Percentiles rank a stretch among this genome's conserved stretches.
phyloP scores from a whole-genome alignment of 805 yeast genomes.

The Candida jianshihensis region DNA sequence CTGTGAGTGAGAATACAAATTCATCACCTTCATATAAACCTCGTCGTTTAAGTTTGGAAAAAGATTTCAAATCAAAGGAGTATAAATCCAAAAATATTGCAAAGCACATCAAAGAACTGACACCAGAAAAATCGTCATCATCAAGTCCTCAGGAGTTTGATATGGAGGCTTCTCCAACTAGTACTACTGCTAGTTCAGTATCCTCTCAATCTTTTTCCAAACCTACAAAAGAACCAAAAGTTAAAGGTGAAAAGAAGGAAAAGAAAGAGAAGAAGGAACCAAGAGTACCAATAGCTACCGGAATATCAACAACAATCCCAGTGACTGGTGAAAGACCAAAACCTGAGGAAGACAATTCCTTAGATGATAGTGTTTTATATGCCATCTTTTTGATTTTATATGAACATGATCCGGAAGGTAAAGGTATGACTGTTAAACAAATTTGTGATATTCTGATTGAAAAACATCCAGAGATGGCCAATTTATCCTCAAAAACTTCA shows the following conservation, averaged over 20 bases:
- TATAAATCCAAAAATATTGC: conserved; percentile 6
- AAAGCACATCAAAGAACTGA: conserved; percentile 16
- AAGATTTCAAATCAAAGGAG: conserved; percentile 8
- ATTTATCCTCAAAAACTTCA: conserved; percentile 71
- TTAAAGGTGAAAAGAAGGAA: conserved; percentile 17
- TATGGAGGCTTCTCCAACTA: conserved; percentile 21
- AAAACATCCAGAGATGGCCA: conserved; percentile 80
- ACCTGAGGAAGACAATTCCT: conserved; percentile 57
- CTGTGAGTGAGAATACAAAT: conserved; percentile 27
- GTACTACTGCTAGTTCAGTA: conserved; percentile 13
- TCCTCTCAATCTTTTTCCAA: conserved; percentile 13
- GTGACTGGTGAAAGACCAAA: conserved; percentile 70
- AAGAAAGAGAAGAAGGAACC: conserved; percentile 17
- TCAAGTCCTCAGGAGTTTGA: conserved; percentile 18
- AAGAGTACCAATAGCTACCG: conserved; percentile 41
- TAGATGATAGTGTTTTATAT: conserved; percentile 69
- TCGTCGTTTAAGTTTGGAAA: conserved; percentile 22
- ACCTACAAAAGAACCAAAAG: conserved; percentile 6
- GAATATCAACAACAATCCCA: conserved; percentile 73
- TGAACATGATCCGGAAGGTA: conserved; percentile 60
- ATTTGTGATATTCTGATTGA: conserved; percentile 70
- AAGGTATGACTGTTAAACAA: conserved; percentile 88
- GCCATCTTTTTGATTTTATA: conserved; percentile 69
- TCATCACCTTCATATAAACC: conserved; percentile 24
- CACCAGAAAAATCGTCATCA: conserved; percentile 19